phyloP scores from a whole-genome alignment of 2,329 filamentous ascomycete species.

The Escovopsis sp. region DNA sequence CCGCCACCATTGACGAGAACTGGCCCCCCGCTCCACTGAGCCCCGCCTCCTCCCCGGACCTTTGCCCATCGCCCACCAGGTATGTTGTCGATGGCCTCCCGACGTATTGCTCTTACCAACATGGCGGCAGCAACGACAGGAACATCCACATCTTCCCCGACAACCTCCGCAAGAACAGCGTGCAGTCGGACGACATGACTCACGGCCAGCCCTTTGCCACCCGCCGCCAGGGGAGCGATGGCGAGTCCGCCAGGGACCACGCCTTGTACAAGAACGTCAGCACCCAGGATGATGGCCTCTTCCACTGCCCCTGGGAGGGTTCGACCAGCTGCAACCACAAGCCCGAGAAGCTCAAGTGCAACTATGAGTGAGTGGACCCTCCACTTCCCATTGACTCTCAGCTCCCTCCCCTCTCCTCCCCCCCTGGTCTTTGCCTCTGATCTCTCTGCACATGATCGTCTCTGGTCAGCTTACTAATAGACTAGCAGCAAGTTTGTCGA shows the following conservation, averaged over 20 bases:
- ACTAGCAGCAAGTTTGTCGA: slow-evolving; percentile 78
- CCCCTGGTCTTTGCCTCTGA: too few relatives aligned
- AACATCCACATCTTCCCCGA: slow-evolving; percentile 18
- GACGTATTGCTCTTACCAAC: slow-evolving; percentile 10
- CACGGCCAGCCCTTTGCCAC: slow-evolving; percentile 25
- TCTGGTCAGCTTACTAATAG: not conserved
- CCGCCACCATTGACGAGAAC: slow-evolving; percentile 33
- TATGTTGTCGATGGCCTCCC: slow-evolving; percentile 24
- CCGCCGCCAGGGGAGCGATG: slow-evolving; percentile 35
- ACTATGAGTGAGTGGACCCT: slow-evolving; percentile 68
- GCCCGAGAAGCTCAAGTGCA: slow-evolving; percentile 94
- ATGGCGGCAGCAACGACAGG: slow-evolving; percentile 16
- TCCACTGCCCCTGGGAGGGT: slow-evolving; percentile 82
- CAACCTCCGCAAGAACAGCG: slow-evolving; percentile 11
- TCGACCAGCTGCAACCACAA: slow-evolving; percentile 66
- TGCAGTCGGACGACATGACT: slow-evolving; percentile 17
- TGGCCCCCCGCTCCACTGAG: slow-evolving; percentile 24
- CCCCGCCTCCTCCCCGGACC: slow-evolving; percentile 33
- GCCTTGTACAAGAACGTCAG: slow-evolving; percentile 54
- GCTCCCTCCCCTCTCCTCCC: not conserved
- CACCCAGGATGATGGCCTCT: slow-evolving; percentile 60
- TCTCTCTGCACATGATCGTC: too few relatives aligned
- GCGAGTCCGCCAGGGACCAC: slow-evolving; percentile 49
- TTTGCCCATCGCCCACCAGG: slow-evolving; percentile 36
- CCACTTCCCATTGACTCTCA: not conserved